Base-by-base conservation (phyloP, 345 rosid species). In the Salix brachista region DNA sequence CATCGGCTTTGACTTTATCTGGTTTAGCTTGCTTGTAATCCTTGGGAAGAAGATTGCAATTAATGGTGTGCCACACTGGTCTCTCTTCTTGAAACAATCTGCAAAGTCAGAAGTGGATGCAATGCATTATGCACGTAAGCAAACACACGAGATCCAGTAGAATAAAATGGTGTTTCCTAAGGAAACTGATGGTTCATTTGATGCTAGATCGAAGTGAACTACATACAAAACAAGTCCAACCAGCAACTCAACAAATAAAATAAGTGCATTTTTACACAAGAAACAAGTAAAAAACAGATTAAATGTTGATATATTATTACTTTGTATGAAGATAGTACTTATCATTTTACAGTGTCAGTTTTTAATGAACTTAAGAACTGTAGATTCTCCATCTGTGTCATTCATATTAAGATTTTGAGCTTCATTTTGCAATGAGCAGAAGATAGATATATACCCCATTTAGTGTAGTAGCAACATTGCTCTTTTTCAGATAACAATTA, bases 21-120 rank as follows among this genome's bases (percentile, higher is more conserved):
- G 41, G 86, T 80, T 85, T 86, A 32, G 80, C 73, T 54, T 70
- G 73, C 74, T 54, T 86, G 82, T 83, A 78, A 77, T 83, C 88
- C 83, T 83, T 84, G 19, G 89, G 86, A 81, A 92, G 88, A 58
- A 61, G 80, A 78, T 91, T 93, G 78, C 98, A 96, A 84, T 93
- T 83, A 70, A 96, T 93, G 41, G 92, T 89, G 83, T 91, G 95
- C 89, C 94, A 91, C 61, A 90, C 92, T 1, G 95, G 92, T 87
- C 88, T 93, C 90, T 92, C 97, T 86, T 91, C 91, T 86, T 91
- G 98, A 85, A 93, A 96, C 81, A 88, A 84, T 81, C 97, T 92
- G 91, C 78, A 82, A 69, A 70, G 28, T 8, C 30, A 67, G 60
- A 73, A 34, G 74, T 16, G 65, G 54, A 37, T 32, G 32, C 64